Evolutionary conservation across 2,329 filamentous ascomycete genomes (phyloP), one percentile per base, ranked within the genome.

Genomic region (Cryphonectria radicalis): DNA sequence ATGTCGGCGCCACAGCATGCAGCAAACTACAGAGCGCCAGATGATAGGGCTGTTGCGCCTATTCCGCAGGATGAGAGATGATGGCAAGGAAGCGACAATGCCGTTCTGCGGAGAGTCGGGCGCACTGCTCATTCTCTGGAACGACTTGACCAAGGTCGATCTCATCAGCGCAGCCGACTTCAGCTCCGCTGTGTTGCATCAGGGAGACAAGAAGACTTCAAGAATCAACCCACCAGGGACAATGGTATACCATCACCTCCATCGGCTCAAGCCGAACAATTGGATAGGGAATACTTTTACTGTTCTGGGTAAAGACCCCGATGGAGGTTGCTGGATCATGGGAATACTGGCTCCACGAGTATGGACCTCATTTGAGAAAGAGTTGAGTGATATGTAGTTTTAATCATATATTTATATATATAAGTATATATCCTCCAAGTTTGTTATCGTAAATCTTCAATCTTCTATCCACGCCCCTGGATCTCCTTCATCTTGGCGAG

Each of bases 71-170:
- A 43, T 70, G 73, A 1, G 66, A 69, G 7, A 72, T 73, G 4
- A 55, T 70, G 11, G 75, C 72, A 32, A 75, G 75, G 19, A 71
- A 74, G 17, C 67, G 74, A 0, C 71, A 0, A 64, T 79, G 1
- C 59, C 59, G 7, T 17, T 80, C 0, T 81, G 77, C 46, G 81
- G 83, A 6, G 76, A 79, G 14, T 50, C 79, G 0, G 74, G 77
- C 53, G 76, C 76, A 50, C 46, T 79, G 14, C 75, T 84, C 10
- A 68, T 85, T n/a, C 70, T 74, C 2, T 77, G 81, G 50, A 81
- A 77, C 11, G 85, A 85, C 72, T 83, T 81, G 81, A 76, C 78
- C 6, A 79, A 79, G 60, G 80, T 76, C 10, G 75, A 78, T 53
- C 75, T 84, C 32, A 80, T 79, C 60, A 74, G 79, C 1, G 69